Evolutionary conservation across 257 asterid genomes (phyloP), one percentile per base, ranked within the genome.

Genomic region (Nyctanthes arbortristis): DNA sequence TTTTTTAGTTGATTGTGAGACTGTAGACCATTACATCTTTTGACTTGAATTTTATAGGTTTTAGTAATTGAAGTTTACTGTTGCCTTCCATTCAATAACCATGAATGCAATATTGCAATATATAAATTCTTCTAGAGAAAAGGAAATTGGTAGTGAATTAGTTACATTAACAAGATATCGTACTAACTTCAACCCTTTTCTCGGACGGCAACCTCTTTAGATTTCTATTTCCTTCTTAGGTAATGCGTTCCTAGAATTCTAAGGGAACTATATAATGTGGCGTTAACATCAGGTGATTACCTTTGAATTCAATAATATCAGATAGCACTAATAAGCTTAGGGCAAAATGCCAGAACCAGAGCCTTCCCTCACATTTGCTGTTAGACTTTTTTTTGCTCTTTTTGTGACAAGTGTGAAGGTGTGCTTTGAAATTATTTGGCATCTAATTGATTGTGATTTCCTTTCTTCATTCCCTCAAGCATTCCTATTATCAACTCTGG

Each of bases 1-100:
- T 77, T 75, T 36, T 66, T 63, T 39, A 59, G 45, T 63, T 61
- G 22, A 27, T 34, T 69, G 33, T 27, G 7, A 29, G 69, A 43
- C 29, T 71, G 28, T 49, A 35, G 31, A 9, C 31, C 52, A 9
- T 55, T 52, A 32, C 47, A 20, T 24, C 54, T 27, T 13, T 52
- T 55, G 33, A 63, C 31, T 64, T 57, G 63, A 57, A 54, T 18
- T 25, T 29, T 55, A 56, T 63, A 64, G 56, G 33, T 36, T 27
- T 16, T 67, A 36, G 12, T 59, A 22, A 22, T 34, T 63, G 67
- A 35, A 28, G 67, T 20, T 34, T 63, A 63, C 55, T 55, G n/a
- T 52, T 47, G 30, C 63, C 30, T 66, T 72, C 40, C 43, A 39
- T 14, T 5, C 29, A 7, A 34, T 16, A 55, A 37, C 5, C 33